Evolutionary conservation across 2,329 filamentous ascomycete species (phyloP), one percentile per base, ranked within the genome.

Genomic region (Ophiostoma sp.): DNA sequence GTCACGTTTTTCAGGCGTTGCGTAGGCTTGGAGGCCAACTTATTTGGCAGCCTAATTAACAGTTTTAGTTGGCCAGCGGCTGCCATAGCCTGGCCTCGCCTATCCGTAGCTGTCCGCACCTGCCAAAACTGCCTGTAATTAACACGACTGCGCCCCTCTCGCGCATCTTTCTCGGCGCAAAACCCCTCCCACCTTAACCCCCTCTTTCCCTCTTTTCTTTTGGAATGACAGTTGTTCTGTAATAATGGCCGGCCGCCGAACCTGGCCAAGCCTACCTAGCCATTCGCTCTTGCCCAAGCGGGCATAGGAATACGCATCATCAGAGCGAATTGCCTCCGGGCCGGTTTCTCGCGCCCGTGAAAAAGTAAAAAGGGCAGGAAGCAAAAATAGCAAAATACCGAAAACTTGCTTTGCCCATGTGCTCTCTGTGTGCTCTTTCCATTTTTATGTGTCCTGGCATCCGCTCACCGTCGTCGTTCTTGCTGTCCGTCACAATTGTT

Each of bases 261-360:
- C 48, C 7, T 31, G 31, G 68, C 68, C 50, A 70, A 25, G 68
- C 50, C 52, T 59, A 25, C 69, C 50, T 55, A 70, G 69, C 69
- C 52, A 70, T 70, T 61, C 33, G 33, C 25, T 70, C 22, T 70
- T 45, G 22, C 52, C 52, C 19, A 52, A 55, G n/a, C 22, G 36
- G 50, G 33, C 45, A 50, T 36, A 50, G 45, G 11, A 50, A 28
- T 42, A 57, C 52, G 31, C 52, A 31, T 48, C 55, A 59, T 45
- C 55, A 45, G 69, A 45, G 69, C 55, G 39, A 71, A 61, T 71
- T 71, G 52, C 52, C 50, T 69, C 68, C 68, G 68, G 68, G n/a
- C 68, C 68, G 68, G 48, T 57, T 57, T 57, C 33, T 57, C 31
- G 36, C 68, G 50, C 48, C 50, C 31, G 28, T 42, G 31, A 25